Evolutionary conservation across 495 filamentous ascomycete genomes (phyloP), one percentile per base, ranked within the genome.

Genomic region (Bacidia gigantensis): DNA sequence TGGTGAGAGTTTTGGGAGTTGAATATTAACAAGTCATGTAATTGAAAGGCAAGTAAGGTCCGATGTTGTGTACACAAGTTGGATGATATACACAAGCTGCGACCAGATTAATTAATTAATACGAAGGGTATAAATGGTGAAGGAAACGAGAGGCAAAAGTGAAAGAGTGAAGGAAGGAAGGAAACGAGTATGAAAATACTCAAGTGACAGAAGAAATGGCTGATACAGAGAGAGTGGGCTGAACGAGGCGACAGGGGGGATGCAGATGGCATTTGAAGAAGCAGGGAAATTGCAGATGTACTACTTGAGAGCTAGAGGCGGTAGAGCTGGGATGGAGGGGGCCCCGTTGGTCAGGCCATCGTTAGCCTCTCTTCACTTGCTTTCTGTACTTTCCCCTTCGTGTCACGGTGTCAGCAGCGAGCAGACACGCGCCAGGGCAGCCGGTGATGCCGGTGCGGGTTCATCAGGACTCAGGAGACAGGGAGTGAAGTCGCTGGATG

Each of bases 211-310:
- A 23, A 35, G 10, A 50, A 38, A 21, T 35, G 25, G 47, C 26
- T 12, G 23, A 38, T 17, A 22, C 11, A 32, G 32, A 38, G 29
- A 32, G 23, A 29, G 29, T 38, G 26, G 47, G 47, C 47, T 50
- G 47, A 38, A 18, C 25, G 23, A 26, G 26, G 17, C 11, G 17
- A 20, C 44, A 24, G 44, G 44, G 43, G 24, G 26, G 11, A 32
- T 11, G 20, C 17, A 24, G 24, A 17, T 17, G 24, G 14, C 23
- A 38, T 26, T 35, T 50, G 25, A 32, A 50, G 29, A 32, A 50
- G 24, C 47, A 50, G 47, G 47, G 47, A 50, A 50, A 50, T 50
- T 50, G 29, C 29, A 35, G 5, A 35, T 35, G 29, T 5, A 35
- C 29, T 35, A n/a, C n/a, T n/a, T n/a, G n/a, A n/a, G n/a, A n/a